Conservation (phyloP, 2,329 filamentous ascomycete species). For the Lasiodiplodia theobromae region DNA sequence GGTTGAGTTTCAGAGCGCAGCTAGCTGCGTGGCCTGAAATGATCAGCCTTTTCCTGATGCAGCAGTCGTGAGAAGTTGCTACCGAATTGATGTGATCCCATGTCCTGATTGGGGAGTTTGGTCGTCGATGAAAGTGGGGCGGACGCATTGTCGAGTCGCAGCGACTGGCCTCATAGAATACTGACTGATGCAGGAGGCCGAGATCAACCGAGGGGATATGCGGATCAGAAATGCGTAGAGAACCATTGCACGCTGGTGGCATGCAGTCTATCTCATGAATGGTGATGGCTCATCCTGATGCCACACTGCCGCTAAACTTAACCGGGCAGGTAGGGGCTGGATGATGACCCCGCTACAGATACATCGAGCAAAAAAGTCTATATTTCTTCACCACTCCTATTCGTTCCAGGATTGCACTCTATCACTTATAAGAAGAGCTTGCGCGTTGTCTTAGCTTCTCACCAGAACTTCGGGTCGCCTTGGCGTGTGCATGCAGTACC, state of each 20-base stretch:
- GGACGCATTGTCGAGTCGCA: background rate
- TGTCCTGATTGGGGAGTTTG: background rate
- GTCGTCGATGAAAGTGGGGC: background rate
- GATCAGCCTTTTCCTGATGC: background rate
- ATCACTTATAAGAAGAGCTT: background rate
- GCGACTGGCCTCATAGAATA: background rate
- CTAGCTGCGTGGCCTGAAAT: background rate
- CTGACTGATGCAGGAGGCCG: background rate
- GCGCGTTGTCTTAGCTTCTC: background rate
- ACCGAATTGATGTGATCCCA: background rate
- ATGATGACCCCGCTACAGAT: background rate
- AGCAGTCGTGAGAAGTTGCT: background rate
- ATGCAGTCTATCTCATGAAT: background rate
- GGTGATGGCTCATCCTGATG: slow-evolving; percentile 6
- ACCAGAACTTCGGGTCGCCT: background rate
- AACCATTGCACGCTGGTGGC: background rate
- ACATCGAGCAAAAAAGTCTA: background rate
- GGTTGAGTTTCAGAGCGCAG: background rate
- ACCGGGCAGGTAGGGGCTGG: background rate
- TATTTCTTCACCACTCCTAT: background rate
- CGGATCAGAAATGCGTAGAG: background rate
- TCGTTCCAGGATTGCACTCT: too few species aligned
- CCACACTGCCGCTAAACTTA: background rate
- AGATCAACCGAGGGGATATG: background rate
- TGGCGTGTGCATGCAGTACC: slow-evolving; percentile 1